Evolutionary conservation across 192 early-diverging fungal species (phyloP).

Genomic region (Coemansia sp.): DNA sequence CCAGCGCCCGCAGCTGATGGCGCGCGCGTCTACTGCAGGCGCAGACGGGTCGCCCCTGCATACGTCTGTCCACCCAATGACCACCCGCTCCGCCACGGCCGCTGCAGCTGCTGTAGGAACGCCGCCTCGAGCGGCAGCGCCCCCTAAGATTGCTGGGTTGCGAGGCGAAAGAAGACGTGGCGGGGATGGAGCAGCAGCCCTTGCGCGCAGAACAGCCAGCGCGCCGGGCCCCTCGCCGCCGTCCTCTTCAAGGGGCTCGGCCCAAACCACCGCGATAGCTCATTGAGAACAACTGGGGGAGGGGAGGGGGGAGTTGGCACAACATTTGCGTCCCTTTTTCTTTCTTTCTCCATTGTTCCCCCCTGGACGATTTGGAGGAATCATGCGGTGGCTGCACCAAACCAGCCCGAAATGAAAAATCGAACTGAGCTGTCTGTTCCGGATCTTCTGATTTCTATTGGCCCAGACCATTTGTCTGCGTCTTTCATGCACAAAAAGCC

Average conservation of each 20-base stretch:
- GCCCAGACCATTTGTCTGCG: neutral
- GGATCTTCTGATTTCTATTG: neutral
- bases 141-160: conserved; percentile 8
- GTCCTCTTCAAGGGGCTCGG: conserved; percentile 8
- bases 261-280: conserved; percentile 19
- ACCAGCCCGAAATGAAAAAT: too few relatives aligned
- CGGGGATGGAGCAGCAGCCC: conserved; percentile 9
- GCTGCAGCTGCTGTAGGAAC: conserved; percentile 6
- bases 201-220: conserved; percentile 35
- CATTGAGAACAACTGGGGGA: conserved; percentile 6
- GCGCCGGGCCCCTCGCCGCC: conserved; percentile 29
- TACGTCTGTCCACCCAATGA: conserved; percentile 5
- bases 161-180: neutral
- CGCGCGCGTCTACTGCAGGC: conserved; percentile 37
- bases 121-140: conserved; percentile 13
- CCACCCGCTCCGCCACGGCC: neutral
- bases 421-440: neutral
- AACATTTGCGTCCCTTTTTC: neutral
- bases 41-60: conserved; percentile 7
- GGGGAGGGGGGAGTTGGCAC: neutral
- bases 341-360: neutral
- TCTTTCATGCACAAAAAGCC: too few relatives aligned
- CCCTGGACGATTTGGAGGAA: too few relatives aligned
- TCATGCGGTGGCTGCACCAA: too few relatives aligned
- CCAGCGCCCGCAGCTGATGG: conserved; percentile 12